Conservation (phyloP, 345 rosid genomes). For the Ailanthus altissimus region DNA sequence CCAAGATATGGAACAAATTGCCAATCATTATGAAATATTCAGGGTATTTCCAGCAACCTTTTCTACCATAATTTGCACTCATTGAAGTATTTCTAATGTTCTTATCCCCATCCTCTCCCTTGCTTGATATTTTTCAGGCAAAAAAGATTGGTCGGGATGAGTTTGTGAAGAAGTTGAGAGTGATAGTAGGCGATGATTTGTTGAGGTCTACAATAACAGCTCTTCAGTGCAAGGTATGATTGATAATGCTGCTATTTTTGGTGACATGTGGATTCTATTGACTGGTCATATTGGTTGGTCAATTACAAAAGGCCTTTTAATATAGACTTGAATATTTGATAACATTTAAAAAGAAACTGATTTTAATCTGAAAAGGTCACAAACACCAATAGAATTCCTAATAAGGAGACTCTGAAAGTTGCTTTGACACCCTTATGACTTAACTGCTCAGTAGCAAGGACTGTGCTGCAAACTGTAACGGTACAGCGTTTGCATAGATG, state of each 20-base stretch:
- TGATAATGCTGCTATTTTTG: not conserved
- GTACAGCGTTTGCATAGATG: conserved; percentile 1
- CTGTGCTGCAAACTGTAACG: not conserved
- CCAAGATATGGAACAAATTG: conserved; percentile 57
- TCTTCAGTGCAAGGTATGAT: conserved; percentile 67
- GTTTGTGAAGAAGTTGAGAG: conserved; percentile 69
- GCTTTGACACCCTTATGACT: not conserved
- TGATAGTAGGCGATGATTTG: conserved; percentile 68
- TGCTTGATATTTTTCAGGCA: conserved; percentile 37
- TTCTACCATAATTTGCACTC: not conserved
- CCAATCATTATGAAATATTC: conserved; percentile 53
- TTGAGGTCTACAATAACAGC: conserved; percentile 68
- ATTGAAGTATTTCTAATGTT: not conserved
- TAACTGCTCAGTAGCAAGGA: not conserved
- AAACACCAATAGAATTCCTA: not conserved
- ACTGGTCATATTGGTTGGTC: not conserved
- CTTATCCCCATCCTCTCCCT: not conserved
- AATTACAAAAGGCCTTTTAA: not conserved
- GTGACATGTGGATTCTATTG: not conserved
- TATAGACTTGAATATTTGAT: not conserved
- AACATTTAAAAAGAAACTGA: not conserved
- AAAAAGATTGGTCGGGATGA: conserved; percentile 65
- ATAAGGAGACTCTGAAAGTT: not conserved
- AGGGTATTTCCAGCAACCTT: conserved; percentile 47
- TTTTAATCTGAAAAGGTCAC: not conserved